These are phyloP conservation scores for Aureobasidium namibiae DNA, from an alignment of 2,329 filamentous ascomycete species.

Conservation along the genomic window DNA sequence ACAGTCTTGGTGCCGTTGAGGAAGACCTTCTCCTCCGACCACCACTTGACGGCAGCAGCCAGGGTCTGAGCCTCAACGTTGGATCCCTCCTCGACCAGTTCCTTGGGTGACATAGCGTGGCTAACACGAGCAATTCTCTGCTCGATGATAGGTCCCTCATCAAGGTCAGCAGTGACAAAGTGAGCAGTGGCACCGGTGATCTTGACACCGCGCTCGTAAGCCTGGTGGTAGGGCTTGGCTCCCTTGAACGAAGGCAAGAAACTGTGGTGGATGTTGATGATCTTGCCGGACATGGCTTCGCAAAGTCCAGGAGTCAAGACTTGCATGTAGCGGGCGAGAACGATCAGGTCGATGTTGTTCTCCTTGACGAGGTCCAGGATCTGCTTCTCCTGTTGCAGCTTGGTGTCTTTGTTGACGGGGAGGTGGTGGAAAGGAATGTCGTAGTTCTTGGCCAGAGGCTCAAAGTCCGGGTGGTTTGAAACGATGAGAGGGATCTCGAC, in stretches of 20 bases:
- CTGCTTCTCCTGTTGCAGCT: constrained; percentile 61
- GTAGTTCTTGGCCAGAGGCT: constrained; percentile 60
- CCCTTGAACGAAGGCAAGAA: constrained; percentile 85
- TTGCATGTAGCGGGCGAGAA: constrained; percentile 82
- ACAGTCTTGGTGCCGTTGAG: constrained; percentile 74
- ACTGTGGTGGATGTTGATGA: constrained; percentile 88
- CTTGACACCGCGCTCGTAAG: constrained; percentile 78
- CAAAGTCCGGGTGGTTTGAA: constrained; percentile 73
- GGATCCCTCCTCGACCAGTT: constrained; percentile 69
- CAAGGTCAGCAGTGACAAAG: constrained; percentile 76
- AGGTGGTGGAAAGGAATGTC: constrained; percentile 73
- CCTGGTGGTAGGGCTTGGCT: constrained; percentile 81
- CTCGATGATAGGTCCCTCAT: constrained; percentile 84
- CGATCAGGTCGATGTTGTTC: constrained; percentile 67
- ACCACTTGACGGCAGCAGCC: constrained; percentile 76
- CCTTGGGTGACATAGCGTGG: constrained; percentile 67
- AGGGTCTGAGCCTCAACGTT: constrained; percentile 79
- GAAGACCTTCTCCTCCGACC: constrained; percentile 68
- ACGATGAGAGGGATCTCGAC: constrained; percentile 72
- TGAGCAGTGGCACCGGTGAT: constrained; percentile 81
- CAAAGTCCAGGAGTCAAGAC: constrained; percentile 69
- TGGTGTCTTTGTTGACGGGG: constrained; percentile 71
- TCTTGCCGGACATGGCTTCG: constrained; percentile 70
- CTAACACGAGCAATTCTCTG: constrained; percentile 71
- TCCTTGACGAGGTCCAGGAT: constrained; percentile 62